These are phyloP conservation scores for Paralagenidium karlingii DNA, from an alignment of 352 stramenopile species.

Conservation along the genomic window DNA sequence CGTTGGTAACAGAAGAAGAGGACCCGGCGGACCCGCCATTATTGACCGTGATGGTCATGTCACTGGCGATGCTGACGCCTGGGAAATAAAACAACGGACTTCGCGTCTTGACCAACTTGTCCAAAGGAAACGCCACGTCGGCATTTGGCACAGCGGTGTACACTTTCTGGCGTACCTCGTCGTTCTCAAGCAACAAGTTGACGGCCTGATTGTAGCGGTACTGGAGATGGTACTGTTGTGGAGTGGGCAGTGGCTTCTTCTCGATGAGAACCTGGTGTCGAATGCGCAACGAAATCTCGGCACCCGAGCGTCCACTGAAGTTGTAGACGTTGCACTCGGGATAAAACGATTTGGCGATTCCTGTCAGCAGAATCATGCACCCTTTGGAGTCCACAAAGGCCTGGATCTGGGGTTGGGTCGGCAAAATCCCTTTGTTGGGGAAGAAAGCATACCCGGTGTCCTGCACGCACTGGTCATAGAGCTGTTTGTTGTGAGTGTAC, in stretches of 20 bases:
- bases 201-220: no score
- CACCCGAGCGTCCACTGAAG: slow-evolving; percentile 35
- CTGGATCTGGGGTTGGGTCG: slow-evolving; percentile 17
- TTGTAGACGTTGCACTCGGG: slow-evolving; percentile 32
- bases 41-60: no score
- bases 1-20: no score
- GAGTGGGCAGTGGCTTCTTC: slow-evolving; percentile 12
- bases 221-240: slow-evolving; percentile 23
- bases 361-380: slow-evolving; percentile 34
- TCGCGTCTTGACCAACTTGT: no score
- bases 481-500: slow-evolving; percentile 27
- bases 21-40: no score
- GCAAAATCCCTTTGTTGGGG: slow-evolving; percentile 34
- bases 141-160: no score
- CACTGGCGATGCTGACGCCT: no score
- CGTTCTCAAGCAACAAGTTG: no score
- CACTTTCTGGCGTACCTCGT: no score
- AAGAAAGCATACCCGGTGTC: slow-evolving; percentile 46
- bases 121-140: no score
- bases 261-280: slow-evolving; percentile 24
- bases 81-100: no score
- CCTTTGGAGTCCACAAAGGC: slow-evolving; percentile 24
- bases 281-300: slow-evolving; percentile 54
- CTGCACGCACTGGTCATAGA: slow-evolving; percentile 30
- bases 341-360: slow-evolving; percentile 21